These are phyloP conservation scores for Fusarium fujikuroi DNA, from an alignment of 2,329 filamentous ascomycete species.

Conservation along the genomic window DNA sequence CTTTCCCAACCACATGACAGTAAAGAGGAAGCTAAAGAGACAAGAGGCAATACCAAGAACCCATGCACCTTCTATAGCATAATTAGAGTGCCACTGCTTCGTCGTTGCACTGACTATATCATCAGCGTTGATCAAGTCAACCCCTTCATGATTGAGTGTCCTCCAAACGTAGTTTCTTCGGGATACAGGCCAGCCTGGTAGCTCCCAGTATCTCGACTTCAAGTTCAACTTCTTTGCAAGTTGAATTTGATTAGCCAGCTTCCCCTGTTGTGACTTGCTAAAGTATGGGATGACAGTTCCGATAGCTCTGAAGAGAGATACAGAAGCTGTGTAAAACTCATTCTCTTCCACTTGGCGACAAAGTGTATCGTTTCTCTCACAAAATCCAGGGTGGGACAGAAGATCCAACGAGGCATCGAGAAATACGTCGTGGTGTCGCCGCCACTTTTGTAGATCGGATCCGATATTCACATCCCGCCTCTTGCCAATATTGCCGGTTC, in stretches of 20 bases:
- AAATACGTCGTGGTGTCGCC: slow-evolving; percentile 64
- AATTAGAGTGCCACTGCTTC: slow-evolving; percentile 30
- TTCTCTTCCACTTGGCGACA: slow-evolving; percentile 30
- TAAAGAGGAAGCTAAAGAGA: slow-evolving; percentile 27
- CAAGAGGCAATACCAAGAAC: slow-evolving; percentile 34
- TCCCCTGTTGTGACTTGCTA: slow-evolving; percentile 54
- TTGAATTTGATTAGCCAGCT: slow-evolving; percentile 56
- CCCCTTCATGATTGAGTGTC: slow-evolving; percentile 62
- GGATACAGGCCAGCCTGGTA: slow-evolving; percentile 67
- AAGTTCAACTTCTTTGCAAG: slow-evolving; percentile 63
- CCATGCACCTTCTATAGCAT: slow-evolving; percentile 35
- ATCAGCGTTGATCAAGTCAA: slow-evolving; percentile 71
- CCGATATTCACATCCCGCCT: slow-evolving; percentile 38
- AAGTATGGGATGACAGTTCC: slow-evolving; percentile 56
- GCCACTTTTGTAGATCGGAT: slow-evolving; percentile 10
- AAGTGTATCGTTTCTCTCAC: slow-evolving; percentile 6
- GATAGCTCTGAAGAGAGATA: slow-evolving; percentile 63
- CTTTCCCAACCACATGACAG: slow-evolving; percentile 25
- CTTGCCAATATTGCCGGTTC: slow-evolving; percentile 64
- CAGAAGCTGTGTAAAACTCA: slow-evolving; percentile 75
- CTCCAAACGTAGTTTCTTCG: slow-evolving; percentile 68
- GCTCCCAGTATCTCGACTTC: slow-evolving; percentile 69
- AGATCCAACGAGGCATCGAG: slow-evolving; percentile 71
- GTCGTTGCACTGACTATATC: slow-evolving; percentile 59
- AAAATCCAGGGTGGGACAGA: slow-evolving; percentile 37